A percentile compares a stretch with the other conserved stretches of the same genome.
Conservation (phyloP, 2,329 filamentous ascomycete genomes). For the Knufia fluminis region DNA sequence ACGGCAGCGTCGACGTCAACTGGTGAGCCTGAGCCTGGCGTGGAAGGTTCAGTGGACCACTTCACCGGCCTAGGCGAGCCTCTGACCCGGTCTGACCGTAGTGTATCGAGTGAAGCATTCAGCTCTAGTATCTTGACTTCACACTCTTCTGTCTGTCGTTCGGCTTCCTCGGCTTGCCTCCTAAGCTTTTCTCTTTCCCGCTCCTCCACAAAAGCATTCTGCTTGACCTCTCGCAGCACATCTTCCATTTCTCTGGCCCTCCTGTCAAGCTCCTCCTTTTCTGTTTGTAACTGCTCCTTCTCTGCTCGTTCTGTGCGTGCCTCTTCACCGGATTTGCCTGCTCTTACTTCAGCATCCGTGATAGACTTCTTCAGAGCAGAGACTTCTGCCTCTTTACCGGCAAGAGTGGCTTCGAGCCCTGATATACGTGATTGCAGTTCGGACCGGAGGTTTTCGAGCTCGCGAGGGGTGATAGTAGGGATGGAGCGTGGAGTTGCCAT, state of each 20-base stretch:
- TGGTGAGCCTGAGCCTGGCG: constrained; percentile 20
- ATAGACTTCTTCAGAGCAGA: constrained; percentile 78
- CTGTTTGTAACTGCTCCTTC: constrained; percentile 62
- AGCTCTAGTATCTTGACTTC: constrained; percentile 39
- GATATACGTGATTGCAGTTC: constrained; percentile 86
- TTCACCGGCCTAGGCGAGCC: constrained; percentile 29
- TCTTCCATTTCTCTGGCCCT: constrained; percentile 77
- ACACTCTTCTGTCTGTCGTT: constrained; percentile 45
- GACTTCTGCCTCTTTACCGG: constrained; percentile 87
- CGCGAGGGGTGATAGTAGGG: constrained; percentile 80
- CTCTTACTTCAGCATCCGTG: constrained; percentile 81
- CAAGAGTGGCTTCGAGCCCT: constrained; percentile 82
- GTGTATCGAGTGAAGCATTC: constrained; percentile 37
- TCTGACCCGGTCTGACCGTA: constrained; percentile 27
- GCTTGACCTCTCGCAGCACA: constrained; percentile 67
- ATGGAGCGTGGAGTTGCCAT: constrained; percentile 85
- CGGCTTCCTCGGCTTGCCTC: constrained; percentile 65
- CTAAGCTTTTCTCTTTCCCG: constrained; percentile 73
- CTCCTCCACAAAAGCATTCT: constrained; percentile 69
- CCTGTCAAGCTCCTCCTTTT: constrained; percentile 75
- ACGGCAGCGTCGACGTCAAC: constrained; percentile 29
- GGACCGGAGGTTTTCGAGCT: constrained; percentile 87
- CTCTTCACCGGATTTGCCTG: constrained; percentile 75
- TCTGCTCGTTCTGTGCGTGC: constrained; percentile 65
- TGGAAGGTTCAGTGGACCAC: constrained; percentile 11